Evolutionary conservation across 83 land plant genomes (phyloP).

Genomic region (Picea abies): DNA sequence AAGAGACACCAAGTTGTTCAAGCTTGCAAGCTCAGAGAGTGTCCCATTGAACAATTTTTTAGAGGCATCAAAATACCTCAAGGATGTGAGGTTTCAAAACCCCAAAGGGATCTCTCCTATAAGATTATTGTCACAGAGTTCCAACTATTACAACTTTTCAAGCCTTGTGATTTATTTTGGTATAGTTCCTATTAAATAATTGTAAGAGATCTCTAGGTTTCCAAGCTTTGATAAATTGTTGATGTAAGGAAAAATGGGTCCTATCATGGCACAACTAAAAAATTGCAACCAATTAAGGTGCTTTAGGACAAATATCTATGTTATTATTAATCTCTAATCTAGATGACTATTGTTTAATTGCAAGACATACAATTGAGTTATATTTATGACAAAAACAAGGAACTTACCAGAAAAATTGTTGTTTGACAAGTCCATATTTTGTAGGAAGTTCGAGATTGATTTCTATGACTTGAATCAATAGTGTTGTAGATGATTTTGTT

Average conservation of each 20-base stretch:
- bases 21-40: not conserved
- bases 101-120: too few relatives aligned
- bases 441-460: slow-evolving; percentile 40
- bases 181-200: too few relatives aligned
- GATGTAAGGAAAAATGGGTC: slow-evolving; percentile 18
- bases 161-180: too few relatives aligned
- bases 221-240: too few relatives aligned
- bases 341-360: slow-evolving; percentile 54
- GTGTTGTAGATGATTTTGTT: slow-evolving; percentile 44
- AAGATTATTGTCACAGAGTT: too few relatives aligned
- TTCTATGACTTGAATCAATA: slow-evolving; percentile 8
- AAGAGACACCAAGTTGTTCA: slow-evolving; percentile 10
- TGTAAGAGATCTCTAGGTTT: too few relatives aligned
- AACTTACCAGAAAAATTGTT: slow-evolving; percentile 52
- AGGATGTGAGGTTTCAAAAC: slow-evolving; percentile 15
- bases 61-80: slow-evolving; percentile 33
- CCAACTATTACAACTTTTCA: too few relatives aligned
- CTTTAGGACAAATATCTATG: slow-evolving; percentile 30
- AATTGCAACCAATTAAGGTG: slow-evolving; percentile 36
- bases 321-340: slow-evolving; percentile 37
- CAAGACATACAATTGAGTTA: slow-evolving; percentile 45
- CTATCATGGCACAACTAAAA: slow-evolving; percentile 29
- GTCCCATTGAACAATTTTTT: not conserved
- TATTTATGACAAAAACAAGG: slow-evolving; percentile 43
- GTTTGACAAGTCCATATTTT: slow-evolving; percentile 45